phyloP scores from a whole-genome alignment of 2,329 filamentous ascomycete genomes.

The Cryphonectria japonica region DNA sequence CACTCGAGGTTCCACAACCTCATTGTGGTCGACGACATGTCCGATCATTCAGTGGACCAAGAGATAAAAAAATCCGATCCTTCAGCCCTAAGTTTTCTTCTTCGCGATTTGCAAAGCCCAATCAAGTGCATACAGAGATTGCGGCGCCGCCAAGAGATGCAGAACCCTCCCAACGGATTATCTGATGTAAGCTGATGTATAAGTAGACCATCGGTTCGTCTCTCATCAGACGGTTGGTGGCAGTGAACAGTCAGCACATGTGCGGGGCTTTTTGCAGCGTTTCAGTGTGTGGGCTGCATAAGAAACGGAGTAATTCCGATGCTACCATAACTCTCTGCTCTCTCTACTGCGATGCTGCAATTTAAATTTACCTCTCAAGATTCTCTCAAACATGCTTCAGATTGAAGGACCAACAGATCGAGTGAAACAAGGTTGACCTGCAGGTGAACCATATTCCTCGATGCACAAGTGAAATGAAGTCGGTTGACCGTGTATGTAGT shows the following conservation, averaged over 20 bases:
- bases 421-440: not conserved
- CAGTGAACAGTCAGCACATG: not conserved
- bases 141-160: not conserved
- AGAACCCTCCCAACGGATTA: not conserved
- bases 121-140: not conserved
- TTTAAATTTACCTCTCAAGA: not conserved
- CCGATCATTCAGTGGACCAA: not conserved
- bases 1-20: not conserved
- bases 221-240: constrained; percentile 3
- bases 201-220: not conserved
- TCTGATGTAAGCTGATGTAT: constrained; percentile 4
- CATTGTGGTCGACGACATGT: not conserved
- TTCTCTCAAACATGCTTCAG: not conserved
- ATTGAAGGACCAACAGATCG: not conserved
- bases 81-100: not conserved
- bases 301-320: not conserved
- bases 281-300: not conserved
- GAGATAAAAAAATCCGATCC: not conserved
- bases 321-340: not conserved
- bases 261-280: not conserved
- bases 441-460: not conserved
- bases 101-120: no score
- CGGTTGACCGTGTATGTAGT: not conserved
- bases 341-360: not conserved
- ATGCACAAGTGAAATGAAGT: not conserved